Conservation (phyloP, 2,329 filamentous ascomycete species). For the Microdochium bolleyi region DNA sequence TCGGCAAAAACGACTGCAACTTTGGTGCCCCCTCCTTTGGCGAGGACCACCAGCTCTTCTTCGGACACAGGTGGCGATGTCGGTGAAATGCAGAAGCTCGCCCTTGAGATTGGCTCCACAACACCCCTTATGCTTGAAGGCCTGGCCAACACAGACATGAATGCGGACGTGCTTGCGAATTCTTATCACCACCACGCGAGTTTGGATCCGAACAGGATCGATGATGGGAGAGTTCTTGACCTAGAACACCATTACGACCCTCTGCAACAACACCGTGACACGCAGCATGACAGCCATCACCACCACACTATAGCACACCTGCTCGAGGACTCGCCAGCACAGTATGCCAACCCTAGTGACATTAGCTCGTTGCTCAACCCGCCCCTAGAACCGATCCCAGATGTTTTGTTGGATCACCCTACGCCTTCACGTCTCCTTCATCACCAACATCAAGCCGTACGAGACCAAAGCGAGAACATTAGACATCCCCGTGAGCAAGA, state of each 20-base stretch:
- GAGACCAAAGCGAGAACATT: conserved; percentile 21
- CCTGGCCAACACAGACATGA: background rate
- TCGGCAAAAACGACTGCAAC: conserved; percentile 44
- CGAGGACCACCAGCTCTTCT: conserved; percentile 1
- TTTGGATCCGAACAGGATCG: background rate
- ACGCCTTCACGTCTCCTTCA: conserved; percentile 17
- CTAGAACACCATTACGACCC: background rate
- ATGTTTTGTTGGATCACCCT: conserved; percentile 14
- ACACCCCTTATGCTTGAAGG: background rate
- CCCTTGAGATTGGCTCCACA: background rate
- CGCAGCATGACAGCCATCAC: conserved; percentile 8
- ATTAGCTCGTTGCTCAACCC: conserved; percentile 35
- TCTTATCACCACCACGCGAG: background rate
- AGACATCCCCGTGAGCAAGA: conserved; percentile 13
- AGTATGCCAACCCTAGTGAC: conserved; percentile 40
- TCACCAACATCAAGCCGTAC: conserved; percentile 21
- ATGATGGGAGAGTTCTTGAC: background rate
- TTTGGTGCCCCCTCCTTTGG: conserved; percentile 6
- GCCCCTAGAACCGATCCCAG: conserved; percentile 9
- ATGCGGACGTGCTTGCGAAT: background rate
- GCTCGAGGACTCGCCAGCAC: conserved; percentile 20
- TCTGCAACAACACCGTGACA: conserved; percentile 5
- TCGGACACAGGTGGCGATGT: background rate
- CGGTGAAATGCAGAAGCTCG: background rate
- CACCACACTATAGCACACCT: conserved; percentile 15